A percentile compares a stretch with the other conserved stretches of the same genome.
Evolutionary conservation across 805 yeast species (phyloP).

Genomic region (Geotrichum ghanense): DNA sequence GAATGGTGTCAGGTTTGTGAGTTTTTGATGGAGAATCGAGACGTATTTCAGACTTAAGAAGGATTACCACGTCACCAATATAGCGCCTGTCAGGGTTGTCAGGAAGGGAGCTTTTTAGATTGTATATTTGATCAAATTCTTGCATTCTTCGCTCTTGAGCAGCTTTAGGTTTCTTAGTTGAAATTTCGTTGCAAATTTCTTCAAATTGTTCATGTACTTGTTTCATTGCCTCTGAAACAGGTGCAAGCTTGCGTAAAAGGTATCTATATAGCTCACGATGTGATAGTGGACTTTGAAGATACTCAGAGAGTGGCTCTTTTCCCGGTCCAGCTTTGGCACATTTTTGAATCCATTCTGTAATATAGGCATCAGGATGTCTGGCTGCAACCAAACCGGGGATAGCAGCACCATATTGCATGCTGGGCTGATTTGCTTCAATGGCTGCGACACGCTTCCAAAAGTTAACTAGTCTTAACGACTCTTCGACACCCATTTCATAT

Average conservation of each 20-base stretch:
- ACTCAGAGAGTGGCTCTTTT: constrained; percentile 13
- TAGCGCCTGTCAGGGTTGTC: constrained; percentile 3
- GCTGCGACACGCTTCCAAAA: constrained; percentile 8
- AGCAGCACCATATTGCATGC: constrained; percentile 4
- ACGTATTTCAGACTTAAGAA: constrained; percentile 3
- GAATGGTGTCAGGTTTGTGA: constrained; percentile 1
- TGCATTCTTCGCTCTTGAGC: constrained; percentile 7
- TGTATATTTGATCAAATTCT: constrained; percentile 11
- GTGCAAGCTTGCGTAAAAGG: constrained; percentile 9
- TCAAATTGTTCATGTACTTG: constrained; percentile 7
- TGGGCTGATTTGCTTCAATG: constrained; percentile 4
- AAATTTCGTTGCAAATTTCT: constrained; percentile 8
- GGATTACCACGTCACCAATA: constrained; percentile 11
- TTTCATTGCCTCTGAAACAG: constrained; percentile 6
- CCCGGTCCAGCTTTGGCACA: constrained; percentile 4
- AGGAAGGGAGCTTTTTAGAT: constrained; percentile 8
- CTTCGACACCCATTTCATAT: constrained; percentile 13
- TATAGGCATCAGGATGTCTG: constrained; percentile 8
- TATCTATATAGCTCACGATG: constrained; percentile 10
- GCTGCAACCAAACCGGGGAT: constrained; percentile 6
- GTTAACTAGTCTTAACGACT: constrained; percentile 5
- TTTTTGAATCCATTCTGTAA: constrained; percentile 16
- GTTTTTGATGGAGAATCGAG: constrained; percentile 3
- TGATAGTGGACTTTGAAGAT: constrained; percentile 15
- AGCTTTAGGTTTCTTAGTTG: constrained; percentile 10